These are phyloP conservation scores for Kwoniella sp. DNA, from an alignment of 768 basidiomycete genomes.

Conservation along the genomic window DNA sequence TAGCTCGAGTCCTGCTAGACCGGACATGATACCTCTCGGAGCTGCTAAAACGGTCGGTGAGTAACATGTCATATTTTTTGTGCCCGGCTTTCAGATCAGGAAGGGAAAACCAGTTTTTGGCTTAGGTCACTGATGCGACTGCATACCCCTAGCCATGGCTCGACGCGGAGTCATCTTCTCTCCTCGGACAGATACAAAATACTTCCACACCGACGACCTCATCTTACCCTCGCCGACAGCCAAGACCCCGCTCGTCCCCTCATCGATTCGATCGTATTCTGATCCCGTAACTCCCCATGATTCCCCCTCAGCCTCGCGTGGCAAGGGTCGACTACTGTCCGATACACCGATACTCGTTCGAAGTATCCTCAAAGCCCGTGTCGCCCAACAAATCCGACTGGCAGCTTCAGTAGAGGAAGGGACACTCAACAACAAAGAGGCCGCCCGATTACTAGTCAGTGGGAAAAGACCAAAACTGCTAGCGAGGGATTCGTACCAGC, in stretches of 20 bases:
- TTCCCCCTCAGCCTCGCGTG: constrained; percentile 17
- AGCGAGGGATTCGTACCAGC: constrained; percentile 44
- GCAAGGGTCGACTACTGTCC: constrained; percentile 21
- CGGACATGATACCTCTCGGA: constrained; percentile 33
- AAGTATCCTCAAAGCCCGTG: constrained; percentile 36
- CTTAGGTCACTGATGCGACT: too few species aligned
- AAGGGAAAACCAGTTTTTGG: too few species aligned
- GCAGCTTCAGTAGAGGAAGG: constrained; percentile 51
- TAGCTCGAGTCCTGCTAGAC: constrained; percentile 18
- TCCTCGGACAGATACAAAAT: constrained; percentile 29
- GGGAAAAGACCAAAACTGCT: constrained; percentile 42
- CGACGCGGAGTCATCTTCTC: constrained; percentile 41
- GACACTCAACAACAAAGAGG: constrained; percentile 50
- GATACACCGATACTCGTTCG: constrained; percentile 17
- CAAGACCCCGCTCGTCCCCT: constrained; percentile 21
- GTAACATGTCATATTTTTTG: constrained; percentile 8
- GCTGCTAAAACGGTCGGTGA: constrained; percentile 33
- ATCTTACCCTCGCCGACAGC: constrained; percentile 30
- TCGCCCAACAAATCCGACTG: constrained; percentile 37
- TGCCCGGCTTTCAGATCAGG: too few species aligned
- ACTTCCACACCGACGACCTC: constrained; percentile 39
- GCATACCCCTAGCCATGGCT: constrained; percentile 9
- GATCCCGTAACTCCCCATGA: constrained; percentile 23
- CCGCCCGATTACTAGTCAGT: constrained; percentile 39
- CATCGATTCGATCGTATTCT: constrained; percentile 37